Conservation (phyloP, 257 asterid species). For the Solanum medicagineum region DNA sequence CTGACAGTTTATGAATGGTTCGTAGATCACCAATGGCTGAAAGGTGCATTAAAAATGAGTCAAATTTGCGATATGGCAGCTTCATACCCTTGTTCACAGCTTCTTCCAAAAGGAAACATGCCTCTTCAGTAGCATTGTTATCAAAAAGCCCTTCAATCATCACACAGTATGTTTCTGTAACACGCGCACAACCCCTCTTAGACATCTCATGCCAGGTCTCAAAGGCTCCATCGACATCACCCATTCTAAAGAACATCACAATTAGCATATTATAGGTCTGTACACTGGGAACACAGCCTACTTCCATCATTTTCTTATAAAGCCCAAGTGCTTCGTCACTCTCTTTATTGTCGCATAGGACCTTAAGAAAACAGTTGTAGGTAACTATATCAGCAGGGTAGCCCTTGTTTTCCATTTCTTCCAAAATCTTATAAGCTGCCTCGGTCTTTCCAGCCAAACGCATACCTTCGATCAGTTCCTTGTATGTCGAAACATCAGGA, state of each 20-base stretch:
- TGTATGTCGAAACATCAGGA: slow-evolving; percentile 88
- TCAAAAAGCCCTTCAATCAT: slow-evolving; percentile 92
- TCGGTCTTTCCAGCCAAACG: slow-evolving; percentile 53
- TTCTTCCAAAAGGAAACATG: slow-evolving; percentile 54
- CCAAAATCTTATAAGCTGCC: slow-evolving; percentile 65
- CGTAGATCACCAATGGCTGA: slow-evolving; percentile 66
- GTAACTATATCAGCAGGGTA: slow-evolving; percentile 93
- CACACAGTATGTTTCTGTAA: slow-evolving; percentile 57
- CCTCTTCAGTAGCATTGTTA: slow-evolving; percentile 37
- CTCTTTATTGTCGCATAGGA: slow-evolving; percentile 62
- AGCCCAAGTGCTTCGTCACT: slow-evolving; percentile 47
- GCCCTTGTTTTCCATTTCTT: slow-evolving; percentile 71
- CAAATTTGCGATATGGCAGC: slow-evolving; percentile 63
- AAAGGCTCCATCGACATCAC: slow-evolving; percentile 63
- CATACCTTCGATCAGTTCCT: slow-evolving; percentile 77
- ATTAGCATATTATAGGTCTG: slow-evolving; percentile 80
- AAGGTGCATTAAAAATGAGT: slow-evolving; percentile 50
- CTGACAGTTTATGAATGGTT: slow-evolving; percentile 66
- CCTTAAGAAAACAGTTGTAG: slow-evolving; percentile 79
- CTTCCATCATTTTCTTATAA: slow-evolving; percentile 51
- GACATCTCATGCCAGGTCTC: slow-evolving; percentile 82
- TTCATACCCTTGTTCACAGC: slow-evolving; percentile 55
- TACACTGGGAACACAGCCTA: slow-evolving; percentile 66
- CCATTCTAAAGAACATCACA: slow-evolving; percentile 49
- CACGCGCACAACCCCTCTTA: slow-evolving; percentile 45